Conservation (phyloP, 2,329 filamentous ascomycete genomes). For the Nigrospora sphaerica region DNA sequence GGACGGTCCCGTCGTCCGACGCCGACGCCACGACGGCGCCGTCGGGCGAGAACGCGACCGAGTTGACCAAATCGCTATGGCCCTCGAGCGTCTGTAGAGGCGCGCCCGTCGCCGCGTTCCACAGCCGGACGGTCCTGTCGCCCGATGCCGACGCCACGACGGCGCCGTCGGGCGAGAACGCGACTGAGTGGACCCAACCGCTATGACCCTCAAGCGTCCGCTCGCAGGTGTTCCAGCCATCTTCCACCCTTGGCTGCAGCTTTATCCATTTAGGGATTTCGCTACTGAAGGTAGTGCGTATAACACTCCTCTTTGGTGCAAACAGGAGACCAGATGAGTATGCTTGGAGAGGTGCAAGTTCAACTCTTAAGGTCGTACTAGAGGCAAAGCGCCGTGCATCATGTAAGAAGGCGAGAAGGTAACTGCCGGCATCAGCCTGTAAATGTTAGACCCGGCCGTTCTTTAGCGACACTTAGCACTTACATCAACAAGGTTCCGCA, state of each 20-base stretch:
- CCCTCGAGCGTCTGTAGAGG: no score
- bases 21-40: no score
- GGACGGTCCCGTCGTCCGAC: no score
- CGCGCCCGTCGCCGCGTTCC: no score
- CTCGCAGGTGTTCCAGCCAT: slow-evolving; percentile 9
- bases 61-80: no score
- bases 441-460: not conserved
- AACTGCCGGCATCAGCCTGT: slow-evolving; percentile 1
- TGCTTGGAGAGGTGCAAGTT: slow-evolving; percentile 20
- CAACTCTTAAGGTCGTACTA: slow-evolving; percentile 14
- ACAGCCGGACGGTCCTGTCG: no score
- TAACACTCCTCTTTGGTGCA: slow-evolving; percentile 17
- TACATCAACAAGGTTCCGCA: slow-evolving; percentile 6
- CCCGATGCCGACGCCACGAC: no score
- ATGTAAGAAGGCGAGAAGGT: slow-evolving; percentile 10
- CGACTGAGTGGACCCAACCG: not conserved
- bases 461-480: not conserved
- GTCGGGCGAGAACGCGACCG: no score
- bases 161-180: no score
- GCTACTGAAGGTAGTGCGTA: slow-evolving; percentile 13
- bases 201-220: slow-evolving; percentile 10
- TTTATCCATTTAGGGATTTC: slow-evolving; percentile 11
- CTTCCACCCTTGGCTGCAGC: slow-evolving; percentile 4
- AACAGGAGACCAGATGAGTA: slow-evolving; percentile 25
- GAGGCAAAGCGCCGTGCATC: slow-evolving; percentile 18